Evolutionary conservation across 2,329 filamentous ascomycete species (phyloP), one percentile per base, ranked within the genome.

Genomic region (Trichoderma breve): DNA sequence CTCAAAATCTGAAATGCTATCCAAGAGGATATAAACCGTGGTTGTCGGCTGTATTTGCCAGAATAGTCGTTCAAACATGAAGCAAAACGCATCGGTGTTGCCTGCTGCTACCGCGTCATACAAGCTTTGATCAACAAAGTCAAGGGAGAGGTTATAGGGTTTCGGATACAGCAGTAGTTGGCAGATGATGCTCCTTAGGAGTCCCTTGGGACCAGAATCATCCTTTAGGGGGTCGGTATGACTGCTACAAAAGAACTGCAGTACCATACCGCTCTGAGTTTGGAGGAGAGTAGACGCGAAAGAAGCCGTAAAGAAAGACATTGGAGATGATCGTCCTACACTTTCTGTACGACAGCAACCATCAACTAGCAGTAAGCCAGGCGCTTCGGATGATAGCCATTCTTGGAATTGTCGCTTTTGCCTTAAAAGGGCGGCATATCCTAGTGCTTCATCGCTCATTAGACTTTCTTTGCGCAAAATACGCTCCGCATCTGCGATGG

Each of bases 391-490:
- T 9, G 67, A 70, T 21, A 70, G 9, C 67, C 67, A 70, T 11
- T 70, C 67, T 15, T 61, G 47, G 30, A 70, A 70, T 7, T 70
- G 67, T 9, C 34, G 67, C 6, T 62, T 62, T 53, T 70, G 67
- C 8, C 67, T 61, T 28, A 70, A 9, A 11, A 53, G 24, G 4
- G 18, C 39, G 6, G 67, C 67, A 39, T 70, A 70, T 39, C 57
- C 67, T 21, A 70, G 57, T 15, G 67, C 67, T 34, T 70, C 67
- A 9, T 70, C 67, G 15, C 67, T 70, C 67, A 70, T 70, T n/a
- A 70, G n/a, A 18, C 67, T 70, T 36, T 70, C 67, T 39, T 70
- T 70, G n/a, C 67, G 67, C 4, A 70, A 39, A n/a, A 70, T 70
- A 18, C 67, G 67, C 30, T 70, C 67, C 6, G 67, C 67, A 53